Evolutionary conservation across 176 grass and related monocot species (phyloP).

Genomic region (Stipa capillata): DNA sequence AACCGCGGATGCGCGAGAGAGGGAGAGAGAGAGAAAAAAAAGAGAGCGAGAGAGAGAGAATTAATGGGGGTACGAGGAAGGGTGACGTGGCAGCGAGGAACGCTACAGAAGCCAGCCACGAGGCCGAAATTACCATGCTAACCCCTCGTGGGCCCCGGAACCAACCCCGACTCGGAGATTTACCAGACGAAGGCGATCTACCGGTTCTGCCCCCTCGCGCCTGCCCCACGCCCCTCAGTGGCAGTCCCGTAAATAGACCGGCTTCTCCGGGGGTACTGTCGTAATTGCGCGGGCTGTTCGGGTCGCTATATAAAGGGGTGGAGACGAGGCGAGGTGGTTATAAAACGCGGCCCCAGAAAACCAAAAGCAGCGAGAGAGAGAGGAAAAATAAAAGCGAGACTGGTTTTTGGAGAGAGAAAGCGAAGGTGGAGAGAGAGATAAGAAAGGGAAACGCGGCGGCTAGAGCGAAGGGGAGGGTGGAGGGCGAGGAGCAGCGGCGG

Average conservation of each 20-base stretch:
- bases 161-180: background rate
- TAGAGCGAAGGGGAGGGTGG: conserved; percentile 14
- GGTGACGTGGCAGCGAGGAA: conserved; percentile 50
- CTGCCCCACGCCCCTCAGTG: no score
- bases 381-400: conserved; percentile 35
- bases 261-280: rapidly evolving
- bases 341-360: conserved; percentile 29
- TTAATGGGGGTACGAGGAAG: conserved; percentile 87
- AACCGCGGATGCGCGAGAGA: no score
- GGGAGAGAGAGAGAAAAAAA: no score
- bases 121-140: conserved; percentile 42
- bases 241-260: background rate
- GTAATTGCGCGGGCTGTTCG: background rate
- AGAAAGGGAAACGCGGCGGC: conserved; percentile 39
- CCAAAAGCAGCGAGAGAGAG: conserved; percentile 14
- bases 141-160: conserved; percentile 24
- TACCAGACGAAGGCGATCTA: background rate
- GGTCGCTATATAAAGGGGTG: conserved; percentile 33
- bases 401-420: conserved; percentile 47
- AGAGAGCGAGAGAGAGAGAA: conserved; percentile 18
- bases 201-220: background rate
- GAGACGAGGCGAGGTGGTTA: conserved; percentile 6
- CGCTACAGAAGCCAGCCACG: background rate
- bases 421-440: conserved; percentile 14
- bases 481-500: conserved; percentile 7